These are phyloP conservation scores for Leccinum longicurvipes DNA, from an alignment of 768 basidiomycete genomes.

Conservation along the genomic window DNA sequence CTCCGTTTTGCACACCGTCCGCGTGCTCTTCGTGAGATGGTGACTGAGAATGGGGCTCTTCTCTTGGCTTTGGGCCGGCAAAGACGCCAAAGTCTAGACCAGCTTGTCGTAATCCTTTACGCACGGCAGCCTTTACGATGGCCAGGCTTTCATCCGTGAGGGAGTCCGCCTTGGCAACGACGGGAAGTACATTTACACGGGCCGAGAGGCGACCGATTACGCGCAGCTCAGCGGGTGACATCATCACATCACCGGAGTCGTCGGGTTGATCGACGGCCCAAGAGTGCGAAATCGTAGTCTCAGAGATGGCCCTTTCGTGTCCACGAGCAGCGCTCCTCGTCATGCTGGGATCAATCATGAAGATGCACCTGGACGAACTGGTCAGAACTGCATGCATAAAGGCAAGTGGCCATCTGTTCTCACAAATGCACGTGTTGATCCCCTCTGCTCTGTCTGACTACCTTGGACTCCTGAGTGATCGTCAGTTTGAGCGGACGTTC, in stretches of 20 bases:
- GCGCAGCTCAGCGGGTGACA: slow-evolving; percentile 76
- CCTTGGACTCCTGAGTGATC: slow-evolving; percentile 72
- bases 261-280: slow-evolving; percentile 49
- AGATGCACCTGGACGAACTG: slow-evolving; percentile 59
- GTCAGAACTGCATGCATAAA: slow-evolving; percentile 11
- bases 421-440: slow-evolving; percentile 90
- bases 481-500: background rate
- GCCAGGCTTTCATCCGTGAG: slow-evolving; percentile 74
- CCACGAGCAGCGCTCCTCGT: slow-evolving; percentile 49
- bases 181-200: slow-evolving; percentile 77
- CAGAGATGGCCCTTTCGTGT: slow-evolving; percentile 56
- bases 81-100: slow-evolving; percentile 79
- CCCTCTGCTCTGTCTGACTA: slow-evolving; percentile 80
- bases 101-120: slow-evolving; percentile 59
- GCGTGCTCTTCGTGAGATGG: slow-evolving; percentile 14
- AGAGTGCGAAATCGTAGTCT: slow-evolving; percentile 53
- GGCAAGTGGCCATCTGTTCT: slow-evolving; percentile 26
- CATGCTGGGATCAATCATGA: slow-evolving; percentile 80
- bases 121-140: slow-evolving; percentile 71
- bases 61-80: slow-evolving; percentile 38
- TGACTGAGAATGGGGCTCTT: slow-evolving; percentile 10
- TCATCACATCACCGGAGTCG: slow-evolving; percentile 50
- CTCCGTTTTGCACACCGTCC: slow-evolving; percentile 25
- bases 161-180: slow-evolving; percentile 78
- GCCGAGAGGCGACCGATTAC: slow-evolving; percentile 73